phyloP scores from a whole-genome alignment of 139 green algal species.

The Volvox reticuliferus region DNA sequence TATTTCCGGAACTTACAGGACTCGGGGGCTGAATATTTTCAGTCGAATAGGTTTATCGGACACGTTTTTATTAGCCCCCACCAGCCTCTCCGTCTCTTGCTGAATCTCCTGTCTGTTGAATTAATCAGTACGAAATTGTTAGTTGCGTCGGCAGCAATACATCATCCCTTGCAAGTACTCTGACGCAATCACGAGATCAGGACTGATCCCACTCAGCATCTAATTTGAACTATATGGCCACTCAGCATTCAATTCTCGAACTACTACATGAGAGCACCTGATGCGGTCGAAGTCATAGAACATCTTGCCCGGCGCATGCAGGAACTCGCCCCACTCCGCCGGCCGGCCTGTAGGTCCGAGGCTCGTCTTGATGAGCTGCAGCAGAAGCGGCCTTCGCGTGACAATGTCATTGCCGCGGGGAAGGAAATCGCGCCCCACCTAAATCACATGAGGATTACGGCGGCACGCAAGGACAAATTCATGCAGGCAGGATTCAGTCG shows the following conservation, averaged over 20 bases:
- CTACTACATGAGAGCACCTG: constrained; percentile 11
- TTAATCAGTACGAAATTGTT: too few relatives aligned
- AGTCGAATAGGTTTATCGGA: constrained; percentile 97
- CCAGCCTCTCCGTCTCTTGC: constrained; percentile 91
- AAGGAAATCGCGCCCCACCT: constrained; percentile 93
- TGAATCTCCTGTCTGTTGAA: constrained; percentile 88
- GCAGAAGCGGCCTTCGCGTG: constrained; percentile 86
- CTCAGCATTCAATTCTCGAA: too few relatives aligned
- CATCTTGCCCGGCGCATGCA: constrained; percentile 88
- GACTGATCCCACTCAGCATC: too few relatives aligned
- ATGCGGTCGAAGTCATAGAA: constrained; percentile 95
- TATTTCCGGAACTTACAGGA: constrained; percentile 79
- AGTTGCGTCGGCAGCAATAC: too few relatives aligned
- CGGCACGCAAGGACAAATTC: too few relatives aligned
- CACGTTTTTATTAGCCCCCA: constrained; percentile 92
- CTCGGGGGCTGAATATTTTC: constrained; percentile 92
- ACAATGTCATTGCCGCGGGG: constrained; percentile 88
- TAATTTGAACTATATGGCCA: too few relatives aligned
- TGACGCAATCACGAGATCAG: too few relatives aligned
- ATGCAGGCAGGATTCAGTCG: too few relatives aligned
- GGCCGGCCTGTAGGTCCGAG: constrained; percentile 11
- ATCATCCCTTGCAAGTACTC: too few relatives aligned
- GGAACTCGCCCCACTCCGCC: constrained; percentile 97
- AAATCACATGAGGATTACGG: neutral
- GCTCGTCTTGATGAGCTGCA: constrained; percentile 88